Evolutionary conservation across 1,139 yeast genomes (phyloP).

Genomic region (Hyphopichia wangnamkhiaoensis): DNA sequence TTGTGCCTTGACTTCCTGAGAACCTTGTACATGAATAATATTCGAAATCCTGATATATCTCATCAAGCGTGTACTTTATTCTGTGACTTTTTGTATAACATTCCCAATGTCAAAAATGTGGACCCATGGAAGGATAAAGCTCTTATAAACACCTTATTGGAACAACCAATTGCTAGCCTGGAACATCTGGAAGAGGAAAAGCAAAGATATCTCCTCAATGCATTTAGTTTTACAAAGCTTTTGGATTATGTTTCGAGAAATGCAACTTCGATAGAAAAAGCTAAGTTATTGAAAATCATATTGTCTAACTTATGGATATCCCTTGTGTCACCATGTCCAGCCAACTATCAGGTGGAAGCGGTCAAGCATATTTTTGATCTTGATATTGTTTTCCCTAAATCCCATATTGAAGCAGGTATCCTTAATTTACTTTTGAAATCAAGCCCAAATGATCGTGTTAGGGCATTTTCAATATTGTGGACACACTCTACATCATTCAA

Average conservation of each 20-base stretch:
- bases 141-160: slow-evolving; percentile 32
- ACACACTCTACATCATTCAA: slow-evolving; percentile 48
- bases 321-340: slow-evolving; percentile 45
- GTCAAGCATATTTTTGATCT: slow-evolving; percentile 54
- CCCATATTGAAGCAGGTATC: slow-evolving; percentile 62
- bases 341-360: slow-evolving; percentile 59
- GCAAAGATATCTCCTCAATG: slow-evolving; percentile 21
- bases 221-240: slow-evolving; percentile 51
- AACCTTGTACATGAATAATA: slow-evolving; percentile 28
- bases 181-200: slow-evolving; percentile 14
- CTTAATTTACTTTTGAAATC: slow-evolving; percentile 47
- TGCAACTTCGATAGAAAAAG: slow-evolving; percentile 25
- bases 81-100: slow-evolving; percentile 42
- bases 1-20: slow-evolving; percentile 39
- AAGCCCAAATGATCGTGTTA: slow-evolving; percentile 36
- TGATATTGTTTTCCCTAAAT: slow-evolving; percentile 33
- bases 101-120: slow-evolving; percentile 40
- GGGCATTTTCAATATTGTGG: slow-evolving; percentile 62
- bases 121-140: slow-evolving; percentile 13
- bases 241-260: slow-evolving; percentile 37
- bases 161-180: slow-evolving; percentile 14
- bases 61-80: slow-evolving; percentile 39
- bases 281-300: slow-evolving; percentile 34
- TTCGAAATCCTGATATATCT: slow-evolving; percentile 19
- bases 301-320: slow-evolving; percentile 50